Base-by-base conservation (phyloP, 305 asterid species). In the Solanum hybrid region DNA sequence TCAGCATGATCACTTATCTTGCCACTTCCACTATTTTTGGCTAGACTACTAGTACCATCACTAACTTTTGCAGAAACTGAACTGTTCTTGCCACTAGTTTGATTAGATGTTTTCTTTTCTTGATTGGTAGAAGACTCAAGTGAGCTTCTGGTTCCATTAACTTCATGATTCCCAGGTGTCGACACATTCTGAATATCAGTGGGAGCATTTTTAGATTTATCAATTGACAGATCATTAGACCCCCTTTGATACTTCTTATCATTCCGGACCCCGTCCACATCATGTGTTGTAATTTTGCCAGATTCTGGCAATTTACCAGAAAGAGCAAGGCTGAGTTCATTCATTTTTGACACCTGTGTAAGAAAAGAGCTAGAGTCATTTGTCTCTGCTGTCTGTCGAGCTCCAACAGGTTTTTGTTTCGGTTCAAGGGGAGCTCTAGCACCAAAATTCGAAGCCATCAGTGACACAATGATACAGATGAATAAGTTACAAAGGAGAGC, bases 51-150 rank as follows among this genome's bases (percentile, higher is more conserved):
- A 61, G 91, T 88, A 90, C 90, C 94, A 89, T 92, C 93, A 64
- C 95, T 93, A 35, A 91, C 91, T 89, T 94, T 93, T 40, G 91
- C 91, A 89, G 95, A 94, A 91, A 89, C 97, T 4, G 95, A 93
- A 92, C 95, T 94, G 91, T 89, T 93, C 91, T 96, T 95, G 64
- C 88, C 92, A 86, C 95, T 95, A 81, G 91, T 88, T 5, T 87
- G 95, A 75, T 90, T 94, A 13, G 95, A 92, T 33, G 83, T 69
- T 91, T 94, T 92, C 90, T 94, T 95, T 87, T 91, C 96, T 89
- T 76, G 89, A 83, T 88, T 88, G 26, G 89, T 46, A 12, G 93
- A 90, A 71, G 92, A 88, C 86, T 93, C 96, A 16, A 46, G 87
- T 22, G 93, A 92, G 93, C 94, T 89, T 92, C 76, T 88, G 40